Evolutionary conservation across 352 stramenopile genomes (phyloP), one percentile per base, ranked within the genome.

Genomic region (Pythium phragmiticola): DNA sequence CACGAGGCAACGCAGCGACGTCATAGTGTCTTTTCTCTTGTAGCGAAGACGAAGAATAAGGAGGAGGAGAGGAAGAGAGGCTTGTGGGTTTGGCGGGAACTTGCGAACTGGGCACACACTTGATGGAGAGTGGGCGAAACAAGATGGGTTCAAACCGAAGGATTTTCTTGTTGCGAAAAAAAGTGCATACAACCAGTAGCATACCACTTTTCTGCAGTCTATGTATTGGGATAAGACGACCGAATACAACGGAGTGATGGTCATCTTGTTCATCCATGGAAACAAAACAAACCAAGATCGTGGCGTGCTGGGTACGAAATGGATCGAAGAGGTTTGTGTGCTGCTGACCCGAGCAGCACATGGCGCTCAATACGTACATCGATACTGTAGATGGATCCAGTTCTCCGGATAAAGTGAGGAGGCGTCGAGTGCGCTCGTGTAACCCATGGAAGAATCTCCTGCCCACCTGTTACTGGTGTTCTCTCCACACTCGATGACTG

Each of bases 21-120:
- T 42, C 37, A 42, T 42, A 42, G 2, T 13, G 45, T 28, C 0
- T 33, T 50, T 50, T 33, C 23, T 1, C 36, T 37, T 53, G 17
- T 42, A 4, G 1, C 3, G 37, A 42, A 30, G 26, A 30, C 26
- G 26, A 30, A 5, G 26, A 30, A 30, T 0, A 1, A 30, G 37
- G 12, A 43, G 16, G 16, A 43, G 37, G 2, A 43, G 37, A 12
- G 16, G 16, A 43, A 43, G 23, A 28, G 41, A 9, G 42, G 13
- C 17, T 50, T 55, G 48, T 5, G 33, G 8, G 50, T 30, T 16
- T 46, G 50, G 34, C 30, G 50, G 34, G 17, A 45, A 46, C 46
- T 57, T n/a, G 30, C 19, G 34, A 57, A 57, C 50, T 57, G 50
- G 48, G 50, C 50, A 42, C 33, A 57, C 46, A 52, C 46, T 11